Evolutionary conservation across 306 rosid genomes (phyloP), one percentile per base, ranked within the genome.

Genomic region (Senna tora): DNA sequence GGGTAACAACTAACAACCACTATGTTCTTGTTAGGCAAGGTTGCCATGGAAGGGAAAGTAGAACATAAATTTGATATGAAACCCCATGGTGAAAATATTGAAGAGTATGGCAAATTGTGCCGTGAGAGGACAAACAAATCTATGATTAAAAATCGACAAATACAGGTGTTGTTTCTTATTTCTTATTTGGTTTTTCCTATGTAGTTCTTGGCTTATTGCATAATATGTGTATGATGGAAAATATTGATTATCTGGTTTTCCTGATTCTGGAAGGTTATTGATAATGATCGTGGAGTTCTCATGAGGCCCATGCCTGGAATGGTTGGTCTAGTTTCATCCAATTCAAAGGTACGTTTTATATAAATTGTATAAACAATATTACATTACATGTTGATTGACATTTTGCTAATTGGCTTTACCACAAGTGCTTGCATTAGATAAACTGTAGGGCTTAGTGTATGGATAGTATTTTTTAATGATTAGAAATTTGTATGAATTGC

Each of bases 291-390:
- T 14, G 99, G 99, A 72, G 83, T 85, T 36, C 91, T 86, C 78
- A 94, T 94, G 99, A 86, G 97, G 88, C 99, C 99, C 59, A 89
- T 94, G 96, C 99, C 97, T 22, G 97, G 97, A 75, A 94, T 91
- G 96, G 43, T 91, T 70, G 98, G 97, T 77, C 84, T 94, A 77
- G 72, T 86, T 77, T 85, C 97, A 51, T 79, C 96, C 59, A 87
- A 81, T 72, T 84, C 96, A 59, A 94, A 94, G 98, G 98, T 94
- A 87, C 53, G 6, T 30, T 59, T 65, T 70, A 17, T 61, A 0
- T 54, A 58, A 50, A 38, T 69, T 42, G 5, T 54, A 34, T 52
- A 9, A 21, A 25, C 71, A 56, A 56, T 20, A 34, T 32, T 41
- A 54, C 21, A 34, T 32, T 41, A 54, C 67, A 45, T 21, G 76